These are phyloP conservation scores for Austroboletus eburneus DNA, from an alignment of 768 basidiomycete species.

Conservation along the genomic window DNA sequence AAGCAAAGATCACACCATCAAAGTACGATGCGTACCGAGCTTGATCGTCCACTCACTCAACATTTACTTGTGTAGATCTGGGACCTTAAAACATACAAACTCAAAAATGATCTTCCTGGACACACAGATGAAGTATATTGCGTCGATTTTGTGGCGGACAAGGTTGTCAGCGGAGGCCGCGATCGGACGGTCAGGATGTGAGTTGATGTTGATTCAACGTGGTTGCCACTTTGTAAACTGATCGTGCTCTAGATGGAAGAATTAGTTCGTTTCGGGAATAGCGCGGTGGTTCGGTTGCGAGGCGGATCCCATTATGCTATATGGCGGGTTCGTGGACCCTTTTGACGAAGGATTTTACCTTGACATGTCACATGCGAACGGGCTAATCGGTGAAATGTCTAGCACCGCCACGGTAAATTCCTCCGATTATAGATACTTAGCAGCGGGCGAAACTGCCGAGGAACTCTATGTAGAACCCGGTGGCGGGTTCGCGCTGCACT, in stretches of 20 bases:
- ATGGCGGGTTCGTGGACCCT: too few species aligned
- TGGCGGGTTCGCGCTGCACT: too few species aligned
- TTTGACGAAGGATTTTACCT: too few species aligned
- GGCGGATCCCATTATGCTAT: too few species aligned
- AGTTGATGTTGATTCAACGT: conserved; percentile 26
- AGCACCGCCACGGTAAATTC: too few species aligned
- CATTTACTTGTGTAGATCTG: too few species aligned
- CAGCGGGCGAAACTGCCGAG: too few species aligned
- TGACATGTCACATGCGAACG: too few species aligned
- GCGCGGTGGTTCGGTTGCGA: not conserved
- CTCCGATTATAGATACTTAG: too few species aligned
- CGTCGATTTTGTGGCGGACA: conserved; percentile 98
- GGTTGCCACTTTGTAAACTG: not conserved
- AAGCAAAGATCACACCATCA: conserved; percentile 93
- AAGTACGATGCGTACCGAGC: conserved; percentile 48
- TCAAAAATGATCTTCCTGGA: conserved; percentile 90
- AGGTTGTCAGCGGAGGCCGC: conserved; percentile 95
- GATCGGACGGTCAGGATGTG: conserved; percentile 94
- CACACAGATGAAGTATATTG: conserved; percentile 99
- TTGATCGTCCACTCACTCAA: not conserved
- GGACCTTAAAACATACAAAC: conserved; percentile 95
- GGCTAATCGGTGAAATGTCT: too few species aligned
- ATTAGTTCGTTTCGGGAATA: conserved; percentile 23
- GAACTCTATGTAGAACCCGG: too few species aligned
- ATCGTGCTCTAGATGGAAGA: conserved; percentile 26